These are phyloP conservation scores for Hanseniaspora pseudoguilliermondii DNA, from an alignment of 805 yeast species.

Conservation along the genomic window DNA sequence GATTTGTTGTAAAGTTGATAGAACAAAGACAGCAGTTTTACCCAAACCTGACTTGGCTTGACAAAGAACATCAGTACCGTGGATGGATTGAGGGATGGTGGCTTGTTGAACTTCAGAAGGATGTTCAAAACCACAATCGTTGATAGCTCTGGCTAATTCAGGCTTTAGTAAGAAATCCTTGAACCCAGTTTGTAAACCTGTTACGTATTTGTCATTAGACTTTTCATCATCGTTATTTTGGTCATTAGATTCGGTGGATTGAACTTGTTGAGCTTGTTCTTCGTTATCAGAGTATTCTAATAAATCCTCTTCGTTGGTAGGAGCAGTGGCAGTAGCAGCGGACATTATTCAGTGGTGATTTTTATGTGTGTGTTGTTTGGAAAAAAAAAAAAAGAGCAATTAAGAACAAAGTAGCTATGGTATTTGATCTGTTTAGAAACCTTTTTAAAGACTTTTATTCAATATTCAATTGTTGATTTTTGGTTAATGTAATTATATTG, in stretches of 20 bases:
- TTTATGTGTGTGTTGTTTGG: not conserved
- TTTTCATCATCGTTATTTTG: slow-evolving; percentile 26
- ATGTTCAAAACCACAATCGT: slow-evolving; percentile 98
- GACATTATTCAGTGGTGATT: slow-evolving; percentile 37
- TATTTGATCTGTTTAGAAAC: too few relatives aligned
- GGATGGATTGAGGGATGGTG: slow-evolving; percentile 93
- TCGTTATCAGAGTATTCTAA: slow-evolving; percentile 98
- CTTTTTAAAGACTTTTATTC: too few relatives aligned
- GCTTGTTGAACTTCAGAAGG: slow-evolving; percentile 99
- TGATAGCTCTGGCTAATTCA: slow-evolving; percentile 91
- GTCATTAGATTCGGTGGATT: slow-evolving; percentile 31
- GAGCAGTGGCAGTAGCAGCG: slow-evolving; percentile 39
- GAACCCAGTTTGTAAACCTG: slow-evolving; percentile 96
- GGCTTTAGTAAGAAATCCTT: slow-evolving; percentile 95
- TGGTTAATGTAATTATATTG: too few relatives aligned
- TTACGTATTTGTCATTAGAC: slow-evolving; percentile 63
- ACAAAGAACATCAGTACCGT: slow-evolving; percentile 94
- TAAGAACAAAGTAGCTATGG: too few relatives aligned
- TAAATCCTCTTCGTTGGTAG: slow-evolving; percentile 86
- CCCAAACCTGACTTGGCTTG: slow-evolving; percentile 99
- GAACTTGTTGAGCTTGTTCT: slow-evolving; percentile 66
- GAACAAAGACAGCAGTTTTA: slow-evolving; percentile 94
- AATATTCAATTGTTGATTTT: too few relatives aligned
- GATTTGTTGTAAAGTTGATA: slow-evolving; percentile 89
- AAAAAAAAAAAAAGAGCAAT: not conserved